These are phyloP conservation scores for Leccinum variicolor DNA, from an alignment of 768 basidiomycete species.

Conservation along the genomic window DNA sequence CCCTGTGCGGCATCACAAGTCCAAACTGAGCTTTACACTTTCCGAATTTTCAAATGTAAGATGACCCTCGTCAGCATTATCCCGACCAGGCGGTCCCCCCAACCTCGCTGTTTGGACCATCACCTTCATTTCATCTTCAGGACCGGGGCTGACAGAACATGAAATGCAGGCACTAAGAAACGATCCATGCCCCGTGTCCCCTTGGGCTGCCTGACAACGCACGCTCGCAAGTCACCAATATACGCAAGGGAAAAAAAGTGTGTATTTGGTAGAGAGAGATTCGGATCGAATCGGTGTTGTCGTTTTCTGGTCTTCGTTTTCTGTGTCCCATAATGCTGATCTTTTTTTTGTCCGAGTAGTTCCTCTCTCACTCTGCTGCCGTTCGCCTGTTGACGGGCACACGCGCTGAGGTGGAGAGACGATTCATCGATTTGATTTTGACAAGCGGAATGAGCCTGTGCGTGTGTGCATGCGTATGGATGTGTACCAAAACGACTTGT, in stretches of 20 bases:
- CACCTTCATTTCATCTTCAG: constrained; percentile 5
- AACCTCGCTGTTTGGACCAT: constrained; percentile 10
- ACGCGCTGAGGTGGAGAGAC: constrained; percentile 8
- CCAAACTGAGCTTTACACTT: constrained; percentile 57
- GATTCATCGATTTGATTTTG: constrained; percentile 23
- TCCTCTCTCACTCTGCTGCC: no score
- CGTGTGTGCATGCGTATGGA: not conserved
- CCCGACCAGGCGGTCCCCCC: constrained; percentile 7
- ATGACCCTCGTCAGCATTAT: not conserved
- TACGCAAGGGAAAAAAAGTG: not conserved
- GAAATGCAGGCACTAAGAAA: constrained; percentile 24
- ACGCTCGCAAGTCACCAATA: not conserved
- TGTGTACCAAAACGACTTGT: not conserved
- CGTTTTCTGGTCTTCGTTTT: not conserved
- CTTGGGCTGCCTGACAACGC: not conserved
- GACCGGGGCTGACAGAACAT: constrained; percentile 29
- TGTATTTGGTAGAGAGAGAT: not conserved
- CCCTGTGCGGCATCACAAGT: constrained; percentile 32
- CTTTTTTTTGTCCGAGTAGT: not conserved
- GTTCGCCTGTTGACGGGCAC: not conserved
- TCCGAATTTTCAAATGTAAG: constrained; percentile 27
- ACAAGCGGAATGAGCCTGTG: not conserved
- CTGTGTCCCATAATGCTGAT: not conserved
- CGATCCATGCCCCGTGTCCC: constrained; percentile 16
- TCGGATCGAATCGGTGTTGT: not conserved